These are phyloP conservation scores for Populus tremula DNA, from an alignment of 345 rosid genomes.

Conservation along the genomic window DNA sequence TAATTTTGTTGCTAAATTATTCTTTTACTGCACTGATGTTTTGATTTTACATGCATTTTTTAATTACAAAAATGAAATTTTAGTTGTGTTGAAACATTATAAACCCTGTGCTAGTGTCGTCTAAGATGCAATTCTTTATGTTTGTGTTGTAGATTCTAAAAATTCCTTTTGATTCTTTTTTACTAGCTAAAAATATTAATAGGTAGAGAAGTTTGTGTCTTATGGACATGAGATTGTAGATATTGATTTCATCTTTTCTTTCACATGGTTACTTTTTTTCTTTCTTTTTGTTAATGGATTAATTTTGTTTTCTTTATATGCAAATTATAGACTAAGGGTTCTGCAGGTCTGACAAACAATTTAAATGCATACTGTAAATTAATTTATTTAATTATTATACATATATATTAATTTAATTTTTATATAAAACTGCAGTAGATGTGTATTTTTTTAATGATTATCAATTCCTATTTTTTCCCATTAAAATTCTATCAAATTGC, in stretches of 20 bases:
- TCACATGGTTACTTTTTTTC: neutral
- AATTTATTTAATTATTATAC: conserved; percentile 53
- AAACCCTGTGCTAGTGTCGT: neutral
- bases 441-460: no score
- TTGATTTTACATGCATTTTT: neutral
- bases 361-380: conserved; percentile 46
- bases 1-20: no score
- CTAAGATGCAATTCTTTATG: neutral
- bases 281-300: neutral
- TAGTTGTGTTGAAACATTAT: neutral
- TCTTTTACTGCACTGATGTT: no score
- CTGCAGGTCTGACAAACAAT: conserved; percentile 36
- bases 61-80: neutral
- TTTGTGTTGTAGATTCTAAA: neutral
- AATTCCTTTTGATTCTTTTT: neutral
- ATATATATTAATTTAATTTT: no score
- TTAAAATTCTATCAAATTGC: no score
- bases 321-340: neutral
- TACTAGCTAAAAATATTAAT: no score
- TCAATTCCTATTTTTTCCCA: no score
- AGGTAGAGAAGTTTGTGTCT: no score
- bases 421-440: no score
- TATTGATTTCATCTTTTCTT: conserved; percentile 19
- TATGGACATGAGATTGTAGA: conserved; percentile 31
- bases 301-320: no score